Base-by-base conservation (phyloP, 176 grass and related monocot genomes). In the Cymbopogon citratus region DNA sequence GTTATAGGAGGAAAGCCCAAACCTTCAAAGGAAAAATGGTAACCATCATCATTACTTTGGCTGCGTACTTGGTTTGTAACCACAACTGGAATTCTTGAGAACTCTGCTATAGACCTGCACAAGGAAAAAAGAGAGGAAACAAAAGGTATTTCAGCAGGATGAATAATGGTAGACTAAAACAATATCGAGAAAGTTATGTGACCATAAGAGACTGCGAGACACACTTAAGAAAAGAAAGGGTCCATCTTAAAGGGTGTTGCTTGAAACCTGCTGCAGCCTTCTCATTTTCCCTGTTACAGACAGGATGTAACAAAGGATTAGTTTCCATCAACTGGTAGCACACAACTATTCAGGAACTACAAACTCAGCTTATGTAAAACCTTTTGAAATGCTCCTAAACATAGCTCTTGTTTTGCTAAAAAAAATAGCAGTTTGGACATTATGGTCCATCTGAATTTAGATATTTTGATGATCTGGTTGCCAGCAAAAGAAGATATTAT, bases 211-310 rank as follows among this genome's bases (percentile, higher is more conserved):
- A 34, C 56, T 63, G 36, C 29, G 69, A 69, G 29, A 61, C 89
- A 82, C 75, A 95, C 95, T 98, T 98, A 38, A 98, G 92, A 95
- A 98, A 98, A 86, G 95, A 98, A 84, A 98, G 88, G 35, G 90
- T 54, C 88, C 90, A 90, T 86, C 90, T 89, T 83, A 91, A 69
- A 86, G 90, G 84, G 81, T 94, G 78, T 27, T 91, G 88, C 35
- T 73, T 91, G 25, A 76, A 84, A 65, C 69, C 81, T 81, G 54
- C 34, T 75, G 71, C 49, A 80, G 67, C 73, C 76, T 77, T 91
- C 78, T 94, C 90, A 73, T 80, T 91, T 11, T 91, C 95, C 84
- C 95, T 95, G 85, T 69, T 46, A 63, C 54, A 71, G 75, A 74
- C 28, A 81, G 41, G 64, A 76, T 81, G 63, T 60, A 63, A 74